Evolutionary conservation across 352 stramenopile genomes (phyloP), one percentile per base, ranked within the genome.

Genomic region (Albugo candida): DNA sequence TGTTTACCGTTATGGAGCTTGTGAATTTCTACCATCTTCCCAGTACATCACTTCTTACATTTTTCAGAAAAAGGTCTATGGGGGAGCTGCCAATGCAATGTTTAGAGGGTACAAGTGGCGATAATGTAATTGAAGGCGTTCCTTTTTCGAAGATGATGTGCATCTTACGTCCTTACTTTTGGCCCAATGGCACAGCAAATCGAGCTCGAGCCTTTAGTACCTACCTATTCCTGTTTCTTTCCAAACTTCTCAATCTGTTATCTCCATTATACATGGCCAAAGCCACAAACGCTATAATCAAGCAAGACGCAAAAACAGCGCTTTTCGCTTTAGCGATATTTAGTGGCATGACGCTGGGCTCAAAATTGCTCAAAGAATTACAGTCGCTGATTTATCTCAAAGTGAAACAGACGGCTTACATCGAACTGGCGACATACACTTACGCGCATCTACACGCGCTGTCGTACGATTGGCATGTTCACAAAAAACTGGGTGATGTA

Each of bases 351-450:
- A 78, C 81, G 44, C 85, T 97, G 35, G 47, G 82, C 3, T 80
- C 71, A 24, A 92, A 89, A 48, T 61, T 84, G 35, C 91, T 98
- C 41, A 96, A 96, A 61, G 93, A 99, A 61, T 56, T 89, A 35
- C 93, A 99, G 63, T 93, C 70, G 36, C 66, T 98, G 11, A 82
- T 97, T 43, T 93, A 94, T 61, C 70, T 94, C 19, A 83, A 83
- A 48, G 95, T 99, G 40, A 97, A 96, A 60, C 94, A 99, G 61
- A 95, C 89, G 17, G 95, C 93, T 11, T 98, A 97, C 73, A 94
- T 98, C 55, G 91, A 98, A 61, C 66, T 98, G 13, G 82, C 82
- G 2, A 93, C 95, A 58, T 67, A 94, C 21, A 96, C 87, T 38
- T 99, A 98, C 70, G 74, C 84, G 37, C 95, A 99, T 59, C 63